These are phyloP conservation scores for Monosporascus sp. DNA, from an alignment of 2,329 filamentous ascomycete species.

Conservation along the genomic window DNA sequence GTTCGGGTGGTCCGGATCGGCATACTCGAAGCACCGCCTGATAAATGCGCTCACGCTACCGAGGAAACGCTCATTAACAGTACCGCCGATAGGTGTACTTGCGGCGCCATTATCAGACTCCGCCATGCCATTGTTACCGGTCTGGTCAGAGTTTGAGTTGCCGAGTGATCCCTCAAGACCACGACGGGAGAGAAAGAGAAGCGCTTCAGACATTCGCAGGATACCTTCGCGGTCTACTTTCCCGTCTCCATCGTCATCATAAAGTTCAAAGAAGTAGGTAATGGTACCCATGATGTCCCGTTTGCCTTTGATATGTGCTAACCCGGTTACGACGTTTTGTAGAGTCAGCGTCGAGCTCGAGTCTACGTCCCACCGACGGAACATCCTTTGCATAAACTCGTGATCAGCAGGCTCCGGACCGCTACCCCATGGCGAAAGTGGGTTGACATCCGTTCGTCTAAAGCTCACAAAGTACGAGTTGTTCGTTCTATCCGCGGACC, in stretches of 20 bases:
- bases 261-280: slow-evolving; percentile 95
- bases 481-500: slow-evolving; percentile 45
- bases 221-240: slow-evolving; percentile 94
- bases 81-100: slow-evolving; percentile 43
- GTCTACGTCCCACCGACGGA: slow-evolving; percentile 81
- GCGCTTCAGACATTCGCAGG: slow-evolving; percentile 84
- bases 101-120: slow-evolving; percentile 29
- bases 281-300: slow-evolving; percentile 97
- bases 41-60: slow-evolving; percentile 95
- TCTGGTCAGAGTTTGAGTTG: slow-evolving; percentile 55
- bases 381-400: slow-evolving; percentile 87
- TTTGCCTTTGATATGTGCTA: slow-evolving; percentile 87
- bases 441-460: slow-evolving; percentile 37
- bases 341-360: slow-evolving; percentile 73
- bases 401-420: slow-evolving; percentile 77
- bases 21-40: slow-evolving; percentile 93
- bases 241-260: slow-evolving; percentile 88
- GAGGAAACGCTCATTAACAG: slow-evolving; percentile 82
- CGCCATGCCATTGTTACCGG: slow-evolving; percentile 39
- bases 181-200: slow-evolving; percentile 86
- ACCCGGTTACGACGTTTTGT: slow-evolving; percentile 85
- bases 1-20: slow-evolving; percentile 79
- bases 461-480: slow-evolving; percentile 58
- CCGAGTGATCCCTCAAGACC: slow-evolving; percentile 74
- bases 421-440: slow-evolving; percentile 48